phyloP scores from a whole-genome alignment of 73 alveolate genomes.

The Tetrahymena malaccensis region DNA sequence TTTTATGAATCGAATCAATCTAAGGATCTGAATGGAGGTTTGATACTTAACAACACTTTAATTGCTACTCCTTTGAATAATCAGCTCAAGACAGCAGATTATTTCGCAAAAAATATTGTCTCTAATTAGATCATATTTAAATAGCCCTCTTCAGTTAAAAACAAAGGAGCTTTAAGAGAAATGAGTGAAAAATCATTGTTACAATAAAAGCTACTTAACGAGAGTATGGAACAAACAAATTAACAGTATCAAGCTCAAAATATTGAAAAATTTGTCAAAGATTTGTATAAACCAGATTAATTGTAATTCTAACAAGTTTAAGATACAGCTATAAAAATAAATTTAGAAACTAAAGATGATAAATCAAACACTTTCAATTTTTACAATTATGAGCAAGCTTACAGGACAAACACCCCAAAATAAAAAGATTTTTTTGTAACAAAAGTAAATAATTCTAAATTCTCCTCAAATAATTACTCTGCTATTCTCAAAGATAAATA shows the following conservation, averaged over 20 bases:
- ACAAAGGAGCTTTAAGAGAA: background rate
- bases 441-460: background rate
- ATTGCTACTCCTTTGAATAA: background rate
- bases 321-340: too few relatives aligned
- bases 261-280: background rate
- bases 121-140: background rate
- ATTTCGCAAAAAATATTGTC: background rate
- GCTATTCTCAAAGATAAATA: background rate
- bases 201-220: background rate
- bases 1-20: background rate
- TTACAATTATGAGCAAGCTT: background rate
- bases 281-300: background rate
- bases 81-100: background rate
- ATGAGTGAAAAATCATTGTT: background rate
- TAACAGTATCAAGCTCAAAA: background rate
- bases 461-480: background rate
- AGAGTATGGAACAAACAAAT: background rate
- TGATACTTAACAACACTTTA: background rate
- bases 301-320: too few relatives aligned
- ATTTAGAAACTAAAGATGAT: background rate
- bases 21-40: background rate
- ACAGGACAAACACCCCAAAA: background rate
- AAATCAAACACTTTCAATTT: background rate
- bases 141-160: background rate
- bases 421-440: background rate